Evolutionary conservation across 2,329 filamentous ascomycete genomes (phyloP), one percentile per base, ranked within the genome.

Genomic region (Microcera coccophila): DNA sequence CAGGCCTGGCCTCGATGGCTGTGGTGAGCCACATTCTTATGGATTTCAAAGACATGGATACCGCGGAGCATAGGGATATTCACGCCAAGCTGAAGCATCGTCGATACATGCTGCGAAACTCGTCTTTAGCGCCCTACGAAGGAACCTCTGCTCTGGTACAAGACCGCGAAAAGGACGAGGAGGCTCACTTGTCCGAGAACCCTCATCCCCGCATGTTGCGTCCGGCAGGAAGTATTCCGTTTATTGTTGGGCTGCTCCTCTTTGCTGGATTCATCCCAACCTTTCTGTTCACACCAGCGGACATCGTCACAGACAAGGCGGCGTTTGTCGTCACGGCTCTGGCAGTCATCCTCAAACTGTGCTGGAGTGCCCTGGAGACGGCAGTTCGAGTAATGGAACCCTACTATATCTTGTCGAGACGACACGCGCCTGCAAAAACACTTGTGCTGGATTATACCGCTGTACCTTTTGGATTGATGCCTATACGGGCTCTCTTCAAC

Each of bases 1-100:
- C 84, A 2, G 85, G 85, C 2, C 72, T 88, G 28, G 85, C 85
- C 5, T 80, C 84, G 42, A 87, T 89, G 84, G 84, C 85, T 9
- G 84, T 85, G 3, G 78, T 79, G 47, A 81, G 77, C 49, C 84
- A 88, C 52, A 85, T 88, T 59, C 67, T 88, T 49, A 81, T 81
- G 64, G 85, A 89, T 58, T 88, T 89, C 58, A 81, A 80, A 49
- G 82, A 82, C 43, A 78, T 86, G 65, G 85, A 89, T 58, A 78
- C 79, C 1, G 82, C 79, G 7, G 79, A 74, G 4, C 79, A 83
- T 41, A 69, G 79, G 37, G 76, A 82, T 39, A 87, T 89, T 32
- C 84, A 88, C 59, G 71, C 79, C 38, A 77, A 75, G 52, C 70
- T 89, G n/a, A 81, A 81, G 47, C 65, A 78, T 20, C 76, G 79